These are phyloP conservation scores for Schizopora paradoxa DNA, from an alignment of 1,284 basidiomycete species.

Conservation along the genomic window DNA sequence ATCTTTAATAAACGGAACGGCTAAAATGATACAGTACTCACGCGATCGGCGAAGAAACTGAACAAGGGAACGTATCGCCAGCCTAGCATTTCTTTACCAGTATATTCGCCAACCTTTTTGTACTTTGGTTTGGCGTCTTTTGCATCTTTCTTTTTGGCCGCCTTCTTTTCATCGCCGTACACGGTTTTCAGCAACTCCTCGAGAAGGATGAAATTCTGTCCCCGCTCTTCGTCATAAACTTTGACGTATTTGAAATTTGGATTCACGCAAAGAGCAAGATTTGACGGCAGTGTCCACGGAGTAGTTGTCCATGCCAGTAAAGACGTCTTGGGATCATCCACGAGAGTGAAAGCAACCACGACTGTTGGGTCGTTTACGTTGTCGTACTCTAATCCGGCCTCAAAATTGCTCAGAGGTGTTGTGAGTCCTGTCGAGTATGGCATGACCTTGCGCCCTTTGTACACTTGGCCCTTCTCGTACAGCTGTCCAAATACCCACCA, in stretches of 20 bases:
- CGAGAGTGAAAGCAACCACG: constrained; percentile 88
- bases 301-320: constrained; percentile 99
- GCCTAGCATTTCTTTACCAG: constrained; percentile 90
- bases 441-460: constrained; percentile 94
- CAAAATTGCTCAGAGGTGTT: constrained; percentile 97
- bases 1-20: background rate
- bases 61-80: constrained; percentile 97
- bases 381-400: constrained; percentile 90
- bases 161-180: constrained; percentile 98
- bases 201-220: constrained; percentile 90
- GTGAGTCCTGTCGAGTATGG: constrained; percentile 97
- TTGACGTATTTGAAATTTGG: constrained; percentile 97
- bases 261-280: constrained; percentile 93
- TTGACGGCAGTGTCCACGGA: constrained; percentile 97
- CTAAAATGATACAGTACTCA: constrained; percentile 29
- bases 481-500: constrained; percentile 99
- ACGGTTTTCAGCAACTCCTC: constrained; percentile 85
- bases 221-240: constrained; percentile 87
- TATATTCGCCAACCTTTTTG: constrained; percentile 83
- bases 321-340: constrained; percentile 88
- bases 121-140: too few relatives aligned
- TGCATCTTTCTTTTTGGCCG: constrained; percentile 95
- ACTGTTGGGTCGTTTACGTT: constrained; percentile 96
- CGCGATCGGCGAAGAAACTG: constrained; percentile 93
- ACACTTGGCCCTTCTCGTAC: constrained; percentile 91